Base-by-base conservation (phyloP, 345 rosid species). In the Aquilaria yunnanensis region DNA sequence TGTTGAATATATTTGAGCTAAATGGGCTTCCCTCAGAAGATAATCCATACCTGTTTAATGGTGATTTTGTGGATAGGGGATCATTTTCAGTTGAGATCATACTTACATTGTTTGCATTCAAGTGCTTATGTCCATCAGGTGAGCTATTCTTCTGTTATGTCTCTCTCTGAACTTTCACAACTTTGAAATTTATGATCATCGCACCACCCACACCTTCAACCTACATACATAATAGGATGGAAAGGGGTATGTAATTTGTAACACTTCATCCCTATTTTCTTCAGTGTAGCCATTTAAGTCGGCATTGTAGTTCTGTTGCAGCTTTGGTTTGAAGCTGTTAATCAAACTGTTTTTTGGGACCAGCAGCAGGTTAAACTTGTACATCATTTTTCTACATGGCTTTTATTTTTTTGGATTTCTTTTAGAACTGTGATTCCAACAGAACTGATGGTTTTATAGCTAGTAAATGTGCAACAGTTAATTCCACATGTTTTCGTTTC, bases 1-100 rank as follows among this genome's bases (percentile, higher is more conserved):
- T 94, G 31, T 52, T 94, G 63, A 94, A 94, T 61, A 94, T 94
- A 49, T 94, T 90, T 61, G 96, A 90, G 81, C 90, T 94, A 34
- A 94, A 94, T 67, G 99, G 99, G 60, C 89, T 94, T 60, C 99
- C 99, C 16, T 90, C 96, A 5, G 97, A 86, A 77, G 96, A 86
- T 78, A 94, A 94, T 62, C 99, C 99, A 9, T 94, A 86, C 73
- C 85, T 94, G 23, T 94, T 94, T 62, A 94, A 94, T 73, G 99
- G 97, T 2, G 99, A 94, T 75, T 94, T 94, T 72, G 99, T 94
- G 66, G 99, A 94, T 72, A 86, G 97, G 71, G 99, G 99, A 70
- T 90, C 97, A 31, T 94, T 94, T 69, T 94, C 99, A 34, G 50
- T 90, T 70, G 99, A 90, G 78, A 86, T 94, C 66, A 94, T 94